phyloP scores from a whole-genome alignment of 1,284 basidiomycete species.

The Leccinum discolor region DNA sequence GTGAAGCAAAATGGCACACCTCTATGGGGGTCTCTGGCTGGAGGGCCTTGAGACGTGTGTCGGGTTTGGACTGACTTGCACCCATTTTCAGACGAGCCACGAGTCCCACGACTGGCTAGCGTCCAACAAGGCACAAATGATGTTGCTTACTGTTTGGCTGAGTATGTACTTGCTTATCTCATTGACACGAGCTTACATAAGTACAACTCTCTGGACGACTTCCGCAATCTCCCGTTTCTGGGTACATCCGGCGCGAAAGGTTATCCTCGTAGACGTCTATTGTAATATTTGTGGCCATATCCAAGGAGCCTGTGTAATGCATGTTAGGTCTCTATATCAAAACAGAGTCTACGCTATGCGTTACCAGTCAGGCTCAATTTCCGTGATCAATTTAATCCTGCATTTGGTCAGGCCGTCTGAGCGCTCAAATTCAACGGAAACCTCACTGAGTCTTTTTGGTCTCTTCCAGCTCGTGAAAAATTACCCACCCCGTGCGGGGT shows the following conservation, averaged over 20 bases:
- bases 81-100: slow-evolving; percentile 49
- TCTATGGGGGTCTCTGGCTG: slow-evolving; percentile 64
- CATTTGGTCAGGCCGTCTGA: background rate
- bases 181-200: background rate
- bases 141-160: slow-evolving; percentile 21
- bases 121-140: background rate
- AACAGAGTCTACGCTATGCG: slow-evolving; percentile 1
- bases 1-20: slow-evolving; percentile 36
- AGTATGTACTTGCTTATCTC: background rate
- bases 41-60: slow-evolving; percentile 59
- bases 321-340: slow-evolving; percentile 2
- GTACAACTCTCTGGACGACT: background rate
- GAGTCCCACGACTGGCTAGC: background rate
- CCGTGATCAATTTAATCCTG: slow-evolving; percentile 57
- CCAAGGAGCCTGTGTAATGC: slow-evolving; percentile 42
- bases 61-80: slow-evolving; percentile 61
- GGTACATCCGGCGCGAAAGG: background rate
- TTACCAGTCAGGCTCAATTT: slow-evolving; percentile 64
- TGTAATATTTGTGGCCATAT: slow-evolving; percentile 48
- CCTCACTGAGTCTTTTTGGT: slow-evolving; percentile 89
- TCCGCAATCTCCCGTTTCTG: too few relatives aligned
- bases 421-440: background rate
- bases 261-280: slow-evolving; percentile 22
- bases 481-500: slow-evolving; percentile 88
- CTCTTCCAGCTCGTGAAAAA: slow-evolving; percentile 96